These are phyloP conservation scores for Psidium guajava DNA, from an alignment of 345 rosid genomes.

Conservation along the genomic window DNA sequence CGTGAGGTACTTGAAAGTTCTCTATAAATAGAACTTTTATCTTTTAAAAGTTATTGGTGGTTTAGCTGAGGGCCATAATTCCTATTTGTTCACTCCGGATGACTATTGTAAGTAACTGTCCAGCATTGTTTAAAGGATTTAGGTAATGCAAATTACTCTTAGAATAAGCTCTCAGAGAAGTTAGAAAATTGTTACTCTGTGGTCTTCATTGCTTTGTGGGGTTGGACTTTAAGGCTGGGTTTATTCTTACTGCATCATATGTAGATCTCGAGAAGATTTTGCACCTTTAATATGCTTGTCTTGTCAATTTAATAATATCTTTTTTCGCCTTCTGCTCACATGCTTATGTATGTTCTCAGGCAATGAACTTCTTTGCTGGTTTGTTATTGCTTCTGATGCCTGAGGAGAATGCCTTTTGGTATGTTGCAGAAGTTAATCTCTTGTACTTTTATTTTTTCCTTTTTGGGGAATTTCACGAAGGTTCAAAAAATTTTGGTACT, in stretches of 20 bases:
- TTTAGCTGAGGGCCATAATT: not conserved
- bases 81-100: not conserved
- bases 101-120: not conserved
- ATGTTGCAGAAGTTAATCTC: conserved; percentile 22
- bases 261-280: not conserved
- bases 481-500: not conserved
- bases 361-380: conserved; percentile 98
- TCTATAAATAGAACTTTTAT: not conserved
- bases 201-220: not conserved
- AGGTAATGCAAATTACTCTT: not conserved
- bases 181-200: not conserved
- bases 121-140: not conserved
- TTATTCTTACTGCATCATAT: not conserved
- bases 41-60: not conserved
- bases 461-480: not conserved
- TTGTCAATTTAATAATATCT: not conserved
- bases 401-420: conserved; percentile 99
- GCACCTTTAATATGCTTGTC: not conserved
- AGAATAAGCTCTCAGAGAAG: not conserved
- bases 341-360: conserved; percentile 37
- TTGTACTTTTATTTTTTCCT: not conserved
- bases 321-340: not conserved
- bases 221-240: not conserved
- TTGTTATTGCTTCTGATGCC: conserved; percentile 92
- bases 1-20: not conserved